Base-by-base conservation (phyloP, 345 rosid genomes). In the Sisymbrium irio region DNA sequence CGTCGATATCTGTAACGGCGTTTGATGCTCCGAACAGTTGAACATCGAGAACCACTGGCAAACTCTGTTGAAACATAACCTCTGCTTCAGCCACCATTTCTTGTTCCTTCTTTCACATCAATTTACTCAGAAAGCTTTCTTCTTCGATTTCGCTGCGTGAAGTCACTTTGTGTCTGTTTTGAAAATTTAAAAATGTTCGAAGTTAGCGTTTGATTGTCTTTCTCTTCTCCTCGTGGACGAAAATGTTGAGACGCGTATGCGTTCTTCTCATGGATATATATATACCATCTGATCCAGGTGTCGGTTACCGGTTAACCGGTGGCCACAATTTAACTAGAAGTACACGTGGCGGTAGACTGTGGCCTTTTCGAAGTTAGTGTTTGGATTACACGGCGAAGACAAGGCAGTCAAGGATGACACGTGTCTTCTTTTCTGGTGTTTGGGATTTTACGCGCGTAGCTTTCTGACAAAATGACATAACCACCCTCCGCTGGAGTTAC, bases 21-120 rank as follows among this genome's bases (percentile, higher is more conserved):
- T 50, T 40, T 20, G 75, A 45, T 71, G 55, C 18, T 30, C 70
- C 51, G 36, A 85, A 84, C 65, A 65, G 65, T 17, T 56, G 76
- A 54, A 83, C 87, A 60, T 85, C 90, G 71, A 84, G 62, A 69
- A 75, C 81, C 65, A 85, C 80, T 59, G 88, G 80, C 17, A 82
- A 77, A 76, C 83, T 85, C 79, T 82, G 85, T 69, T 79, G 85
- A 56, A 81, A 72, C 76, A 80, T 81, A 65, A 85, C 71, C 79
- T 86, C 89, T 59, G 85, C 82, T 81, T 85, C 96, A 66, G 89
- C 89, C 35, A 79, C 89, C 93, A 89, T 87, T 64, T 77, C 78
- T 73, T 73, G 18, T 3, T 41, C 71, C 14, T 3, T 58, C n/a
- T 58, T 51, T 9, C 64, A 54, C 4, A 44, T 57, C 9, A 19